Evolutionary conservation across 352 stramenopile genomes (phyloP).

Genomic region (Thalassiosira ordinaria): DNA sequence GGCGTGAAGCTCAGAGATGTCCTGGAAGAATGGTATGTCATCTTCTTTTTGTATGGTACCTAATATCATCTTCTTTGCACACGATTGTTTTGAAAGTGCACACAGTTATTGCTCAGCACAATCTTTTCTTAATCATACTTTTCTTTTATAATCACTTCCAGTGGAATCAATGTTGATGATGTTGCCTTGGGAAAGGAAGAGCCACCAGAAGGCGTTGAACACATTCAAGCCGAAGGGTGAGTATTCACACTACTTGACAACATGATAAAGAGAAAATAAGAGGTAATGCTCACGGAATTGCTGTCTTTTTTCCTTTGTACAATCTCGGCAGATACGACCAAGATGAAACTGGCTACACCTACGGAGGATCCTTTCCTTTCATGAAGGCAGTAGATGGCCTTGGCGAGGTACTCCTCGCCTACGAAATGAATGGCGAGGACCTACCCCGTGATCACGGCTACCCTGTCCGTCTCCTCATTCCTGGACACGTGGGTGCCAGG

Average conservation of each 20-base stretch:
- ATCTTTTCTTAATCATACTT: too few relatives aligned
- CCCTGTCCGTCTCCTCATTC: constrained; percentile 95
- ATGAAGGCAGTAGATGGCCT: constrained; percentile 92
- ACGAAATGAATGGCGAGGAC: constrained; percentile 96
- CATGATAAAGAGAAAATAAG: too few relatives aligned
- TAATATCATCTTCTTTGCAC: too few relatives aligned
- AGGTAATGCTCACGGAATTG: too few relatives aligned
- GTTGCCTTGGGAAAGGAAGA: constrained; percentile 6
- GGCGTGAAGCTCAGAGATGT: constrained; percentile 93
- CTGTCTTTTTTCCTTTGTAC: too few relatives aligned
- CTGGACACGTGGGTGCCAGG: constrained; percentile 92
- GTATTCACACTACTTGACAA: too few relatives aligned
- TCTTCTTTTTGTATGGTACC: too few relatives aligned
- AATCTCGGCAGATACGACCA: constrained; percentile 86
- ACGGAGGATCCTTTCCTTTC: constrained; percentile 46
- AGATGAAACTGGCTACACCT: too few relatives aligned
- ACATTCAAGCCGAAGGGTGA: constrained; percentile 12
- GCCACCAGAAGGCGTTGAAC: constrained; percentile 4
- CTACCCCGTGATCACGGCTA: constrained; percentile 94
- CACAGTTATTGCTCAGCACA: too few relatives aligned
- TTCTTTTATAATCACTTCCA: too few relatives aligned
- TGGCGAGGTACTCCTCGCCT: constrained; percentile 97
- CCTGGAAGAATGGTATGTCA: too few relatives aligned
- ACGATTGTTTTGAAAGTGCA: too few relatives aligned
- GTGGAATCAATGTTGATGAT: constrained; percentile 83